These are phyloP conservation scores for Acanthamoeba healyi DNA, from an alignment of 208 protist genomes.

Conservation along the genomic window DNA sequence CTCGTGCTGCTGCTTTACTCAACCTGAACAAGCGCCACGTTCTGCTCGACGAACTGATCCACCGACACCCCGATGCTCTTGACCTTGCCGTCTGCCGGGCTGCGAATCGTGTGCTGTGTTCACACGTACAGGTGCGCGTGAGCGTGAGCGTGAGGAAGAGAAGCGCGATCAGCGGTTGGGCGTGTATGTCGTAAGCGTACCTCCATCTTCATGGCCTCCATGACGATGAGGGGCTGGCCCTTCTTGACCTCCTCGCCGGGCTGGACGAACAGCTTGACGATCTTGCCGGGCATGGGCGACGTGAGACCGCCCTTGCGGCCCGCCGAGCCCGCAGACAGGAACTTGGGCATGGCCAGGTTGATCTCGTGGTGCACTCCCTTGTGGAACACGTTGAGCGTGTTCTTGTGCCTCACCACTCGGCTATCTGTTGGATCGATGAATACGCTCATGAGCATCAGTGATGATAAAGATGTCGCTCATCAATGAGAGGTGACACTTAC, in stretches of 20 bases:
- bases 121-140: neutral
- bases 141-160: neutral
- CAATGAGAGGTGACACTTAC: no score
- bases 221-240: constrained; percentile 92
- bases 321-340: constrained; percentile 80
- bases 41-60: neutral
- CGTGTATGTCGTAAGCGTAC: no score
- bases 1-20: no score
- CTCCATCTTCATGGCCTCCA: constrained; percentile 98
- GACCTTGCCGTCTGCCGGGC: constrained; percentile 30
- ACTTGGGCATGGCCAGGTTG: constrained; percentile 82
- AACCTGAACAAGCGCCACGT: neutral
- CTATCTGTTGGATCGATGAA: neutral
- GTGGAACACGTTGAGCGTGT: constrained; percentile 85
- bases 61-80: constrained; percentile 21
- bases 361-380: constrained; percentile 53
- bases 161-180: no score
- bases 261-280: constrained; percentile 91
- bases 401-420: constrained; percentile 89
- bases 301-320: neutral
- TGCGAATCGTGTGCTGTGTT: constrained; percentile 41
- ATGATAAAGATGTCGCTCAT: no score
- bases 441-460: no score
- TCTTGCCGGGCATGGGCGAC: constrained; percentile 95
- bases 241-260: constrained; percentile 92